Conservation (phyloP, 495 filamentous ascomycete species). For the Mycothermus thermophilus region DNA sequence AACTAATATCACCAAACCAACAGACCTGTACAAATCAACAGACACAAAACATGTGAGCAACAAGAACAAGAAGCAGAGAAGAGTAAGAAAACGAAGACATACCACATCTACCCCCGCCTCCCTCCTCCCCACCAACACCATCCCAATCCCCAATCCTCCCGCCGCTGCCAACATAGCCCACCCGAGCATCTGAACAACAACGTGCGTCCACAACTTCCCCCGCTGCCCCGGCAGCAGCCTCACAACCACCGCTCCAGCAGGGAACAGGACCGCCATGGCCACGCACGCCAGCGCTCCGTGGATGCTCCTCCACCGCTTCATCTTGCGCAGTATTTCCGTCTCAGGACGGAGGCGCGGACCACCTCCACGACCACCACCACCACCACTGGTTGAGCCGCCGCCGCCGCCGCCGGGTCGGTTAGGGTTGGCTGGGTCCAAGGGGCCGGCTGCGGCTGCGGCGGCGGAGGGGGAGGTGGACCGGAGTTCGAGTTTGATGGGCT, state of each 20-base stretch:
- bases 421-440: neutral
- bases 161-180: constrained; percentile 38
- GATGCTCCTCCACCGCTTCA: constrained; percentile 13
- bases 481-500: too few relatives aligned
- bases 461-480: neutral
- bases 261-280: constrained; percentile 40
- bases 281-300: constrained; percentile 31
- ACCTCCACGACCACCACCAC: neutral
- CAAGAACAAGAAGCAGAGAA: too few relatives aligned
- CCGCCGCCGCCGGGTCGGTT: neutral
- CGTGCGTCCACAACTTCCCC: constrained; percentile 34
- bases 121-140: neutral
- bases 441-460: neutral
- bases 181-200: constrained; percentile 38
- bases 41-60: neutral
- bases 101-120: neutral
- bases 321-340: constrained; percentile 12
- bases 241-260: constrained; percentile 40
- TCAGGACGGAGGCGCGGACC: constrained; percentile 5
- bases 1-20: too few relatives aligned
- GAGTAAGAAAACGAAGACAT: too few relatives aligned
- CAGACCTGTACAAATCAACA: too few relatives aligned
- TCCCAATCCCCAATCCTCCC: constrained; percentile 41
- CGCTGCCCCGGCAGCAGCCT: constrained; percentile 29
- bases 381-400: neutral